Evolutionary conservation across 225 moss, liverwort and hornwort species (phyloP), one percentile per base, ranked within the genome.

Genomic region (Neckera pumila): DNA sequence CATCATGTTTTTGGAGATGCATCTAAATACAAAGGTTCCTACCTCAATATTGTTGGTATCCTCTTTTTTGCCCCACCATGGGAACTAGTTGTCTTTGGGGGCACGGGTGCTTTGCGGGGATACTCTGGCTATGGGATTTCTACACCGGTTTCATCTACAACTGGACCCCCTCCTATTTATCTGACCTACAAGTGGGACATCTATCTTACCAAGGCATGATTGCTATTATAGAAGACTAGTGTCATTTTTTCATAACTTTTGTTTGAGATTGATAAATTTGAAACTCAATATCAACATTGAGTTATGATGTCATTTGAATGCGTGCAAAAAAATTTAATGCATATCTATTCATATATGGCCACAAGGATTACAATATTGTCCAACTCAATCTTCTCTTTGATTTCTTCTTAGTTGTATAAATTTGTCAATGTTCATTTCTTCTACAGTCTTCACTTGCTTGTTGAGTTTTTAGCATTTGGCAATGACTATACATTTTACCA

Each of bases 161-260:
- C 12, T 2, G 61, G 33, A 7, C 9, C 34, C 12, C 33, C 26
- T 47, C 85, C 85, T 16, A 36, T 75, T 45, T 64, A 38, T 7
- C 34, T 79, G 3, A 3, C 12, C 4, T 80, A 86, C 10, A 67
- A 36, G 70, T 86, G 86, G 66, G 36, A 66, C 36, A 10, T 86
- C 12, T 34, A 79, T 31, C 86, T 81, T 5, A 81, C 49, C 22
- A 82, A 82, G 61, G 9, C 6, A 22, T 60, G 4, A 60, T 60
- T 60, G 27, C 27, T 60, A 9, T 33, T 45, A 3, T 81, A 34
- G 45, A 63, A 45, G 33, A 15, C 5, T 7, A 9, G 2, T 15
- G 30, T 7, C 0, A 0, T 43, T 59, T 3, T n/a, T 6, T 1
- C 13, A 14, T 14, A 62, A 10, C 21, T 81, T 60, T 22, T 23